phyloP scores from a whole-genome alignment of 306 rosid genomes.

The Hippophae rhamnoides region DNA sequence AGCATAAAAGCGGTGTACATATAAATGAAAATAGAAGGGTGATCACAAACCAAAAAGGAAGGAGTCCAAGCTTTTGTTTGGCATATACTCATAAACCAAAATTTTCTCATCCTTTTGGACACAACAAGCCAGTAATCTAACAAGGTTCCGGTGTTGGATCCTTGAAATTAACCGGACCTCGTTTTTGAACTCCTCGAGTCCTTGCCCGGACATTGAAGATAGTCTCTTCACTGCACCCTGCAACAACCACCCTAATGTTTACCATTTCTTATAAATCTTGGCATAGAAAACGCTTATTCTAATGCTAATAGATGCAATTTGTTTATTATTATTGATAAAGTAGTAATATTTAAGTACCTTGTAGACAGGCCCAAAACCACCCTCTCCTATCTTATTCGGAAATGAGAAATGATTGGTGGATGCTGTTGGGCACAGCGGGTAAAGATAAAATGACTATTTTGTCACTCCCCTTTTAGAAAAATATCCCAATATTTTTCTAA shows the following conservation, averaged over 20 bases:
- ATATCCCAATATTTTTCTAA: too few relatives aligned
- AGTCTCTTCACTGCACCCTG: slow-evolving; percentile 26
- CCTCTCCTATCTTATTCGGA: slow-evolving; percentile 19
- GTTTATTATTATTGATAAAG: not conserved
- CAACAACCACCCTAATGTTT: not conserved
- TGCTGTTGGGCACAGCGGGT: too few relatives aligned
- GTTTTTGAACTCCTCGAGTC: slow-evolving; percentile 22
- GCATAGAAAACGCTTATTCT: too few relatives aligned
- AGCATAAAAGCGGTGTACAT: not conserved
- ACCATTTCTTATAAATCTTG: too few relatives aligned
- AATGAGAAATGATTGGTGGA: slow-evolving; percentile 16
- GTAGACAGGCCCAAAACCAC: slow-evolving; percentile 26
- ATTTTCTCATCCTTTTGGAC: slow-evolving; percentile 18
- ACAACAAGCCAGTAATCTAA: slow-evolving; percentile 24
- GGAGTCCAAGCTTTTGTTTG: slow-evolving; percentile 25
- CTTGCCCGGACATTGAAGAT: slow-evolving; percentile 21
- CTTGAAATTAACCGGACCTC: slow-evolving; percentile 23
- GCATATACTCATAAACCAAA: slow-evolving; percentile 23
- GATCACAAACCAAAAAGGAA: slow-evolving; percentile 23
- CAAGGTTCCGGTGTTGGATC: slow-evolving; percentile 26
- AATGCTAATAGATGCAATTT: not conserved
- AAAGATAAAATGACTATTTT: too few relatives aligned
- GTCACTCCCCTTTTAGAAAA: too few relatives aligned
- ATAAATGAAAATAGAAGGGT: not conserved
- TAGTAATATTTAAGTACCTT: slow-evolving; percentile 6